These are phyloP conservation scores for Penicillium parvum DNA, from an alignment of 495 filamentous ascomycete species.

Conservation along the genomic window DNA sequence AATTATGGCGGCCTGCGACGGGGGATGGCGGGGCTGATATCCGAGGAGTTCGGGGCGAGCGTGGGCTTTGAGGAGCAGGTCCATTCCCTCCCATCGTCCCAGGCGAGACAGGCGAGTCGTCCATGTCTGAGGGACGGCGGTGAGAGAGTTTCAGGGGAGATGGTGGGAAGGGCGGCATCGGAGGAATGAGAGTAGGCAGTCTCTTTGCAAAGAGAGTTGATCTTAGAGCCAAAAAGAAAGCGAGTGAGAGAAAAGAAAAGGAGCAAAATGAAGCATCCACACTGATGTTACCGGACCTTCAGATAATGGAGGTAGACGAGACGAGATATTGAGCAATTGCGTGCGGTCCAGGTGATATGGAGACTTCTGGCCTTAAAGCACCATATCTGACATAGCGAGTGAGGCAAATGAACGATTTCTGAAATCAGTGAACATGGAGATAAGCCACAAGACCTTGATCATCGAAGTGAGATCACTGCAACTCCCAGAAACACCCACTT, in stretches of 20 bases:
- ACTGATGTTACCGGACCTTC: too few relatives aligned
- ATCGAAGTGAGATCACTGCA: too few relatives aligned
- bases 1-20: constrained; percentile 49
- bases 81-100: constrained; percentile 32
- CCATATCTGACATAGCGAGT: too few relatives aligned
- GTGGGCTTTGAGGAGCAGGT: constrained; percentile 37
- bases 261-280: constrained; percentile 8
- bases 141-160: constrained; percentile 61
- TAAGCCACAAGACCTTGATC: too few relatives aligned
- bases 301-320: too few relatives aligned
- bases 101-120: constrained; percentile 49
- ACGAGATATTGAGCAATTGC: background rate
- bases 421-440: too few relatives aligned
- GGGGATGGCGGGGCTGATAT: constrained; percentile 59
- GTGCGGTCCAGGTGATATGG: too few relatives aligned
- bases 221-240: background rate
- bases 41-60: constrained; percentile 39
- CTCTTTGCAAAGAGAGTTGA: background rate
- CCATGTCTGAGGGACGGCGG: constrained; percentile 59
- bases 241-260: background rate
- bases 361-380: too few relatives aligned
- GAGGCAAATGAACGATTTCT: too few relatives aligned
- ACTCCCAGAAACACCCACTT: too few relatives aligned
- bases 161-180: constrained; percentile 39
- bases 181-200: constrained; percentile 6